Base-by-base conservation (phyloP, 345 rosid genomes). In the Rhodamnia rubescens region DNA sequence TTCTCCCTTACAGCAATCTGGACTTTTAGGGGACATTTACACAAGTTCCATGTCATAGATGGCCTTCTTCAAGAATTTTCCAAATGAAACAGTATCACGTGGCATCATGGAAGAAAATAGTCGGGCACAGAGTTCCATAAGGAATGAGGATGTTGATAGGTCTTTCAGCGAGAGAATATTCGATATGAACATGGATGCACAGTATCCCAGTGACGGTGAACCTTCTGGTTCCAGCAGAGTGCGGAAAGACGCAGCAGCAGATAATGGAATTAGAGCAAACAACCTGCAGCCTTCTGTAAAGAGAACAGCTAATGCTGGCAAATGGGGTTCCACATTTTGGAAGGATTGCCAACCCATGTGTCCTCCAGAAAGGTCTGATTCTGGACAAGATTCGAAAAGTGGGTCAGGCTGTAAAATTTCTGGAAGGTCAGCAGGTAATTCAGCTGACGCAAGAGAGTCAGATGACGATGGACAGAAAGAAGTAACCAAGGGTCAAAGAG, bases 311-410 rank as follows among this genome's bases (percentile, higher is more conserved):
- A 90, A 88, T 29, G 84, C 94, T 83, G 97, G 98, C 74, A 94
- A 90, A 85, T 98, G 99, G 99, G 99, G 99, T 88, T 95, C 99
- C 15, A 91, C 92, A 36, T 98, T 96, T 89, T 98, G 99, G 99
- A 98, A 93, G 90, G 99, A 96, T 85, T 98, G 99, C 91, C 99
- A 93, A 90, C 99, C 99, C 16, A 89, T 92, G 92, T 92, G 90
- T 53, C 86, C 88, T 82, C 89, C 88, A 58, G 95, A 89, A 26
- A 94, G 92, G 11, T 94, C 94, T 84, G 97, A 90, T 88, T 92
- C 95, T 83, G 96, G 95, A 44, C 94, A 91, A 84, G 96, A 95
- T 89, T 96, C 94, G 47, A 94, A 91, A 83, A 85, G 89, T 50
- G 89, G 85, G 55, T 91, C 88, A 52, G 96, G 92, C 58, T 87